Base-by-base conservation (phyloP, 495 filamentous ascomycete genomes). In the Aspergillus steynii region DNA sequence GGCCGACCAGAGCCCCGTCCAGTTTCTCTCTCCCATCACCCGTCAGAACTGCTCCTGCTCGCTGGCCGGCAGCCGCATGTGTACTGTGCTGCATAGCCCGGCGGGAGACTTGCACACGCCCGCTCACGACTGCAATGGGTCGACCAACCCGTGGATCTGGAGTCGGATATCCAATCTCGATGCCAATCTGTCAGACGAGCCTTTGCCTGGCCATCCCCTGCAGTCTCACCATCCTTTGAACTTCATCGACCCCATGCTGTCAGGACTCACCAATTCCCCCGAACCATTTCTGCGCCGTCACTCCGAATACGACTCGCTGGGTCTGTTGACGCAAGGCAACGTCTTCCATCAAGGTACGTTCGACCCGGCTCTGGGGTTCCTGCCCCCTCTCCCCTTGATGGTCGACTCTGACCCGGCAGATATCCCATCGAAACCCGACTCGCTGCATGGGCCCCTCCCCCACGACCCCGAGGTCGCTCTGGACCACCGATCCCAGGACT, bases 81-180 rank as follows among this genome's bases (percentile, higher is more conserved):
- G 49, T 29, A 29, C 49, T 14, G 49, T 51, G 20, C 25, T 51
- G 49, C 49, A 51, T 20, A 51, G 49, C 15, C 49, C 49, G 9
- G 49, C 49, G 1, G 49, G 49, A 1, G 49, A 51, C 5, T 28
- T 51, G 20, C 49, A 51, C 49, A 51, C 49, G 0, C 49, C 49
- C 20, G 29, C 49, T 9, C 25, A 27, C 25, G 49, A 51, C 3
- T 51, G 49, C 25, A 51, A 51, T 51, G 8, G 20, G 1, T 28
- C 29, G 4, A 26, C 14, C 49, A 20, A 20, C 20, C 20, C 20
- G 20, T 51, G 49, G 49, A 28, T 20, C 20, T 20, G 25, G 49
- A 37, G 10, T 8, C 49, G 29, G 25, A 51, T 28, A 29, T 26
- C 29, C 4, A 51, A 29, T n/a, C 8, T 29, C 6, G 25, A 51